A percentile compares a stretch with the other conserved stretches of the same genome.
Conservation (phyloP, 495 filamentous ascomycete genomes). For the Penicillium macrosclerotiorum region DNA sequence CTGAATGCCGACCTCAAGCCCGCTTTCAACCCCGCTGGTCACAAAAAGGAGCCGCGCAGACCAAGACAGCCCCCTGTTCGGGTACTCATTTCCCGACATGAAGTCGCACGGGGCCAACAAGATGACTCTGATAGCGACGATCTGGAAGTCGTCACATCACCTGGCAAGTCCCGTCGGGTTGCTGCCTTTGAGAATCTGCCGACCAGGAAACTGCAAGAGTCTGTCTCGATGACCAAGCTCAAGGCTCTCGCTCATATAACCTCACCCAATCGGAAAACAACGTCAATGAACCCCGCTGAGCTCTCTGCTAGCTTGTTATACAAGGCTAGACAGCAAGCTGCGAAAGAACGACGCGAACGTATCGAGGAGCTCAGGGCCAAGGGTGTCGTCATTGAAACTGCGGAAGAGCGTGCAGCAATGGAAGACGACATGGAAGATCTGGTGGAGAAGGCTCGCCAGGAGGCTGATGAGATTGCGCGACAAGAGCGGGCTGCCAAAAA, state of each 20-base stretch:
- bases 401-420: constrained; percentile 79
- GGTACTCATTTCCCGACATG: constrained; percentile 37
- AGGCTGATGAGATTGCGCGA: constrained; percentile 76
- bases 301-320: constrained; percentile 65
- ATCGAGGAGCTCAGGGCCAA: constrained; percentile 72
- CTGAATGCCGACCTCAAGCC: neutral
- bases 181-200: constrained; percentile 71
- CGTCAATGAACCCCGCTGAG: constrained; percentile 64
- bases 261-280: constrained; percentile 54
- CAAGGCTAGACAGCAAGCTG: constrained; percentile 77
- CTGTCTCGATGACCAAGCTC: constrained; percentile 62
- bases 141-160: constrained; percentile 56
- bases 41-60: constrained; percentile 14
- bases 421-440: constrained; percentile 82
- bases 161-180: constrained; percentile 40
- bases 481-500: constrained; percentile 70
- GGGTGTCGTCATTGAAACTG: constrained; percentile 79
- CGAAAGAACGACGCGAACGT: constrained; percentile 71
- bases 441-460: constrained; percentile 75
- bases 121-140: constrained; percentile 70
- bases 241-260: constrained; percentile 73
- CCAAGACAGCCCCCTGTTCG: constrained; percentile 32
- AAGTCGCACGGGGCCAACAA: constrained; percentile 38
- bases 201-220: constrained; percentile 54
- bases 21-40: constrained; percentile 6